Base-by-base conservation (phyloP, 495 filamentous ascomycete species). In the Geoglossum glabrum region DNA sequence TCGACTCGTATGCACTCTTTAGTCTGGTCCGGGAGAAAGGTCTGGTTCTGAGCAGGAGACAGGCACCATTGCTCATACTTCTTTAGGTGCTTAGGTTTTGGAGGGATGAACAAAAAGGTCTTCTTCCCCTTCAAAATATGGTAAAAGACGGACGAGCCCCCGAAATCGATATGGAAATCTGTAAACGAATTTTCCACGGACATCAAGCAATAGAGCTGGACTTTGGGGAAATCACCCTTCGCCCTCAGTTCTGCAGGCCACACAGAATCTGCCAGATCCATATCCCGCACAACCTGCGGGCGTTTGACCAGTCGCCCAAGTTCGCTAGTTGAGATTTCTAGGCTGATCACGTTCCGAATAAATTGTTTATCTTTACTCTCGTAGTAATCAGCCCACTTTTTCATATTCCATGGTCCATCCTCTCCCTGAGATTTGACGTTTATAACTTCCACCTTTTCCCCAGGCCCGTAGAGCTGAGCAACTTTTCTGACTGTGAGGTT, bases 151-250 rank as follows among this genome's bases (percentile, higher is more conserved):
- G 82, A 86, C 8, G 84, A 87, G 3, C 84, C 84, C 47, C 82
- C 84, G 68, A 87, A 87, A 64, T 87, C 84, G 61, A 87, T 84
- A 66, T 87, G 84, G 61, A 87, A 87, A 67, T 87, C 84, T 25
- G 84, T 87, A 59, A 83, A 87, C 60, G 82, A 85, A 64, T 87
- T 81, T 21, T 82, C 80, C 19, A 87, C 84, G 30, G 84, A 87
- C 84, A 87, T 87, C 38, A 87, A 68, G 64, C 78, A 83, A 69
- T 85, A 85, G 61, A 83, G 83, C 57, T 84, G 80, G 9, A 85
- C 81, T 59, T 79, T 79, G 3, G 80, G 79, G 30, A 71, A 77
- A 58, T 80, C 77, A 19, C 71, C 75, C 60, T 77, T 74, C 10
- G 74, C 73, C 58, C 73, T 68, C 50, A 82, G 71, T 50, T 82